These are phyloP conservation scores for Acanthamoeba lenticulata DNA, from an alignment of 208 protist genomes.

Conservation along the genomic window DNA sequence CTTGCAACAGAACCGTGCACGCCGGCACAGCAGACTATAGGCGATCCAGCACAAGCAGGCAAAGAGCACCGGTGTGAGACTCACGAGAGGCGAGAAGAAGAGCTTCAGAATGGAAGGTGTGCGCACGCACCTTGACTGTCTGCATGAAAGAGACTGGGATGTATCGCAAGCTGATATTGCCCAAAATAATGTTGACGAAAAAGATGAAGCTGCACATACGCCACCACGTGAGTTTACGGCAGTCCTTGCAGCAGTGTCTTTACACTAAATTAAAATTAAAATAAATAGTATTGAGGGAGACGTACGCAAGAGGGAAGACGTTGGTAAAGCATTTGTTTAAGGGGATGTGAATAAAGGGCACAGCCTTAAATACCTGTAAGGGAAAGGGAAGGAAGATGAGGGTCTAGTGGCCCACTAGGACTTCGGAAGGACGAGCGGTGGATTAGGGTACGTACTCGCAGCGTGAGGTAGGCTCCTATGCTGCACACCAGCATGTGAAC, in stretches of 20 bases:
- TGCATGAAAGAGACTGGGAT: conserved; percentile 78
- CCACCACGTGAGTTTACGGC: too few species aligned
- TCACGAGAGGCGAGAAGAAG: background rate
- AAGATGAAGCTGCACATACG: conserved; percentile 48
- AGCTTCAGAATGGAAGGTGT: too few species aligned
- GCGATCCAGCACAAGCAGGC: background rate
- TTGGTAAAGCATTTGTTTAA: background rate
- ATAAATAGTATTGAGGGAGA: too few species aligned
- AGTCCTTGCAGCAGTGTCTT: too few species aligned
- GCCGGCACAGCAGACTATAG: background rate
- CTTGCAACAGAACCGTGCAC: background rate
- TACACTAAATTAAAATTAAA: too few species aligned
- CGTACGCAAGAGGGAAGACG: conserved; percentile 39
- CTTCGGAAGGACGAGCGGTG: too few species aligned
- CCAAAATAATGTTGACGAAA: conserved; percentile 69
- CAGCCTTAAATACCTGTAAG: background rate
- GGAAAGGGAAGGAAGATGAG: background rate
- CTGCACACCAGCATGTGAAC: conserved; percentile 9
- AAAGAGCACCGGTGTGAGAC: background rate
- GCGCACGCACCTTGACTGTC: conserved; percentile 74
- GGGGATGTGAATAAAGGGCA: background rate
- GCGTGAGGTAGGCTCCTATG: background rate
- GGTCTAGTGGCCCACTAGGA: too few species aligned
- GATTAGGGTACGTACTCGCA: background rate
- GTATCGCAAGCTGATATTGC: conserved; percentile 69